Evolutionary conservation across 2,329 filamentous ascomycete species (phyloP).

Genomic region (Epichloe gansuensis): DNA sequence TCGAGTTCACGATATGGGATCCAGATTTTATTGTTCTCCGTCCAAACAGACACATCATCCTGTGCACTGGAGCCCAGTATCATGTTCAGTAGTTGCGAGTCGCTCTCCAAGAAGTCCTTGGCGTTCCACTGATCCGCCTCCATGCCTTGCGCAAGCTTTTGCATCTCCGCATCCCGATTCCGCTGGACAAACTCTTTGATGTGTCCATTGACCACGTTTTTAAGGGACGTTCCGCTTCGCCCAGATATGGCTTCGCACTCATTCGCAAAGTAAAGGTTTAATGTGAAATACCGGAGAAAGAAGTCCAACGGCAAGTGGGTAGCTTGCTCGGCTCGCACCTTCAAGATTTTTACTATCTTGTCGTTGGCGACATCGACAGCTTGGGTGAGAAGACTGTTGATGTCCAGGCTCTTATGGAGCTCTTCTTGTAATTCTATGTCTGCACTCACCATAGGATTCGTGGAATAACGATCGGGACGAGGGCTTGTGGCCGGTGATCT

Average conservation of each 20-base stretch:
- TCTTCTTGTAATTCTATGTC: constrained; percentile 53
- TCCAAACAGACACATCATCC: constrained; percentile 60
- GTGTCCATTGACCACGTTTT: constrained; percentile 67
- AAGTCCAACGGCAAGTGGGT: constrained; percentile 51
- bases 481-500: constrained; percentile 43
- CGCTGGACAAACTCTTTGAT: constrained; percentile 68
- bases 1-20: constrained; percentile 30
- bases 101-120: constrained; percentile 56
- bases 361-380: constrained; percentile 72
- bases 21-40: constrained; percentile 46
- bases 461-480: constrained; percentile 19
- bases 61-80: constrained; percentile 59
- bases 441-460: constrained; percentile 11
- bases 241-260: constrained; percentile 80
- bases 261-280: constrained; percentile 73
- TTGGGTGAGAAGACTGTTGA: constrained; percentile 65
- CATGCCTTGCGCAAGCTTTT: constrained; percentile 62
- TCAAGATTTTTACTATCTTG: constrained; percentile 60
- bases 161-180: constrained; percentile 59
- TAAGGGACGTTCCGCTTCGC: constrained; percentile 60
- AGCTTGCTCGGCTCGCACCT: constrained; percentile 64
- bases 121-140: constrained; percentile 71
- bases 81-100: constrained; percentile 45
- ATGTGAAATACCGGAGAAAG: constrained; percentile 70
- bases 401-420: constrained; percentile 61